Evolutionary conservation across 1,284 basidiomycete species (phyloP).

Genomic region (Amylostereum chailletii): DNA sequence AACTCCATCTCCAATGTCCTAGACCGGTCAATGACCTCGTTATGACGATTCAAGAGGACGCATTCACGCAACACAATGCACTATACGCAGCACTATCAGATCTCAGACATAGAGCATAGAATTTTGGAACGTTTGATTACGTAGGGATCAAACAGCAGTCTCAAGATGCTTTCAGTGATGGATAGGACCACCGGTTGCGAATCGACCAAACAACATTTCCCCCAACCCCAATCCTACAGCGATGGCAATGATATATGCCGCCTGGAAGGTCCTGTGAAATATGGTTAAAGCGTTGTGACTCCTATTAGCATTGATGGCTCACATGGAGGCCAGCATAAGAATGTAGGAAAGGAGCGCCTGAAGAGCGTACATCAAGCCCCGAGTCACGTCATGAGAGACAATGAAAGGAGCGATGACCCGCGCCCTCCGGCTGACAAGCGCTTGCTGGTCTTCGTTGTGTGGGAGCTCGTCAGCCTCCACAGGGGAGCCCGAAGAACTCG

Average conservation of each 20-base stretch:
- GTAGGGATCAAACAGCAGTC: no score
- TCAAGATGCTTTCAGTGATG: no score
- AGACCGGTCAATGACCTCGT: no score
- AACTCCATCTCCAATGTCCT: no score
- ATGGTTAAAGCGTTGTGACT: slow-evolving; percentile 1
- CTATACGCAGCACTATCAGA: no score
- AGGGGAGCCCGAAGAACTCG: no score
- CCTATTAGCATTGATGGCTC: slow-evolving; percentile 18
- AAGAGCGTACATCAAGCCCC: slow-evolving; percentile 47
- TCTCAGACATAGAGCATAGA: no score
- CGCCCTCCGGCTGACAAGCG: slow-evolving; percentile 7
- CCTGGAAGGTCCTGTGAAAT: slow-evolving; percentile 60
- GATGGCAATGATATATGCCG: slow-evolving; percentile 57
- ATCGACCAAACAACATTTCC: slow-evolving; percentile 26
- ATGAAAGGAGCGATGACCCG: slow-evolving; percentile 49
- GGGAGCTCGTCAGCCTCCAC: no score
- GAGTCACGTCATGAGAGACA: slow-evolving; percentile 47
- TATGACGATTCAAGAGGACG: no score
- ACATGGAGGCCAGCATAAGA: slow-evolving; percentile 72
- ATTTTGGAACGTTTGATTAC: no score
- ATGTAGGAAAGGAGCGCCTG: slow-evolving; percentile 50
- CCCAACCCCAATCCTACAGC: slow-evolving; percentile 55
- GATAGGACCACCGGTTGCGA: not conserved
- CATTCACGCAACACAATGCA: no score
- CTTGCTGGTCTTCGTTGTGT: not conserved